Evolutionary conservation across 306 rosid species (phyloP), one percentile per base, ranked within the genome.

Genomic region (Vigna angularis): DNA sequence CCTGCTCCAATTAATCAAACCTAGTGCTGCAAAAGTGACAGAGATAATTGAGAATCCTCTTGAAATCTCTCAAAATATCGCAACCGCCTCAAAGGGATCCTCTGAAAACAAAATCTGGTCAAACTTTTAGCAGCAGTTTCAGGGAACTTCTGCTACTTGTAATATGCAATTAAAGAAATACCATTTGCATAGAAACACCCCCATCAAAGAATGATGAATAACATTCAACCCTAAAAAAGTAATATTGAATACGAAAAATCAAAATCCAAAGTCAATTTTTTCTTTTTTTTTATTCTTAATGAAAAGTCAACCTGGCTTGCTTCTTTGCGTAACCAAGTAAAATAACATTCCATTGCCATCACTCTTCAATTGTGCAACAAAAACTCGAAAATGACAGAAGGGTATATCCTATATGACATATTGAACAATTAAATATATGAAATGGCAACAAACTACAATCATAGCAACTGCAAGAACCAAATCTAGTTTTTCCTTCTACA

Each of bases 1-100:
- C 18, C 72, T 66, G 53, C 75, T 63, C 70, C 85, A 82, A 77
- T 57, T 70, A 64, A 73, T 84, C 81, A 73, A 89, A 70, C 53
- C 56, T 69, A 42, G 67, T 30, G 63, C 83, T 82, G 88, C 59
- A 28, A 83, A 79, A n/a, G 26, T 16, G n/a, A 32, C 34, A 70
- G 17, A 72, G 70, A 62, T 56, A 80, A 40, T 38, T 80, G 34
- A 73, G 70, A 65, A 78, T 75, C 63, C 85, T 72, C 34, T 9
- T 80, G 42, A 12, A 73, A 73, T 57, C 71, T 67, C 28, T 50
- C 63, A 62, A 30, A 32, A 26, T 6, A 18, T 66, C 20, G 1
- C 36, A 44, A 66, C 20, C 11, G 2, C 17, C 11, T 2, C 17
- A 10, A 4, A 42, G 0, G 7, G 20, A 1, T 1, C 2, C 20